A percentile compares a stretch with the other conserved stretches of the same genome.
phyloP scores from a whole-genome alignment of 1,284 basidiomycete genomes.

The Leccinum pachyderme region DNA sequence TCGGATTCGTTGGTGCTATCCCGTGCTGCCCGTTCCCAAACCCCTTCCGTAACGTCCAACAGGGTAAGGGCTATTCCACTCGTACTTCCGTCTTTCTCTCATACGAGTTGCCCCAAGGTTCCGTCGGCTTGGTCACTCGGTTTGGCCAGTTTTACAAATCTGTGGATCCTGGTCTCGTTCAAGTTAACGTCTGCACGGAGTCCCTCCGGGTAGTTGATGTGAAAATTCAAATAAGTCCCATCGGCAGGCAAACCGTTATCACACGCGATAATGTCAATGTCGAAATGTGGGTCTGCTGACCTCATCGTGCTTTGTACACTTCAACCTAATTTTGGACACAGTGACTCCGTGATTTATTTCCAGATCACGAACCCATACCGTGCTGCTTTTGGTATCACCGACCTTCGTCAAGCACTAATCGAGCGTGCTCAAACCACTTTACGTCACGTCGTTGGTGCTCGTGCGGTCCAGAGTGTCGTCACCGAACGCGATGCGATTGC shows the following conservation, averaged over 20 bases:
- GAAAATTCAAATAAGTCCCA: slow-evolving; percentile 88
- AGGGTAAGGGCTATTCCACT: slow-evolving; percentile 48
- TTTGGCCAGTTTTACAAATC: slow-evolving; percentile 95
- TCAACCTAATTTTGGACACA: slow-evolving; percentile 38
- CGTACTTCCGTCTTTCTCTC: slow-evolving; percentile 8
- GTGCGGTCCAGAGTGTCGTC: slow-evolving; percentile 79
- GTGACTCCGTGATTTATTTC: slow-evolving; percentile 90
- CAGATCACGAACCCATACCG: slow-evolving; percentile 86
- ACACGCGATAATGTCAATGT: slow-evolving; percentile 89
- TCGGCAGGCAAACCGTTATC: slow-evolving; percentile 84
- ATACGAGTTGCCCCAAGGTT: slow-evolving; percentile 45
- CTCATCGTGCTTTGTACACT: neutral
- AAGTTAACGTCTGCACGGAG: slow-evolving; percentile 94
- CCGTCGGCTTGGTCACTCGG: slow-evolving; percentile 87
- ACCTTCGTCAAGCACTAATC: slow-evolving; percentile 83
- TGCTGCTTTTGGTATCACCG: slow-evolving; percentile 89
- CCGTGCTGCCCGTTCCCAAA: slow-evolving; percentile 85
- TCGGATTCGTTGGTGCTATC: slow-evolving; percentile 74
- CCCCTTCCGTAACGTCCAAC: slow-evolving; percentile 77
- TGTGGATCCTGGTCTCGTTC: slow-evolving; percentile 89
- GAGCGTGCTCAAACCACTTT: slow-evolving; percentile 96
- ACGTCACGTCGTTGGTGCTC: slow-evolving; percentile 91
- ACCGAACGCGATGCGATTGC: slow-evolving; percentile 97
- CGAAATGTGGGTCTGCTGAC: slow-evolving; percentile 56
- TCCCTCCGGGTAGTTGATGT: slow-evolving; percentile 83